Evolutionary conservation across 2,329 filamentous ascomycete species (phyloP).

Genomic region (Botryotinia convoluta): DNA sequence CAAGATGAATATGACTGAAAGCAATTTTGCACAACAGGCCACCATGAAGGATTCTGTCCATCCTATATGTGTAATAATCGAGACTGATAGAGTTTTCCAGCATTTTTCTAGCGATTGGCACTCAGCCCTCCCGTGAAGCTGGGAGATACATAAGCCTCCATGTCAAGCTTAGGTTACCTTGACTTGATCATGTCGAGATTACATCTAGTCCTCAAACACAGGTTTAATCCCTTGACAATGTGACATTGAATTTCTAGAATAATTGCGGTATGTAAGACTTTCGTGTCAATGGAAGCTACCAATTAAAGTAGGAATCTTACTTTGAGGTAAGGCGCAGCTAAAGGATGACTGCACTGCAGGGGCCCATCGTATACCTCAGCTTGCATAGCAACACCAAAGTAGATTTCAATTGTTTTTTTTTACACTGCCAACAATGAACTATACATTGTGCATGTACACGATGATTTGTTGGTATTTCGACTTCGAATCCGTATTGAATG

Average conservation of each 20-base stretch:
- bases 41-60: slow-evolving; percentile 10
- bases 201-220: slow-evolving; percentile 11
- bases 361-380: slow-evolving; percentile 10
- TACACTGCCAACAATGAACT: neutral
- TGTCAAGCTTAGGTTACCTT: slow-evolving; percentile 13
- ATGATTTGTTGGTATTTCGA: slow-evolving; percentile 13
- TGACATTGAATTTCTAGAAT: neutral
- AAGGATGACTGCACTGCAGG: slow-evolving; percentile 22
- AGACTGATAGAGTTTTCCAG: neutral
- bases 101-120: slow-evolving; percentile 17
- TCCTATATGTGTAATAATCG: slow-evolving; percentile 14
- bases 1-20: slow-evolving; percentile 15
- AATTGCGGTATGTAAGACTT: slow-evolving; percentile 12
- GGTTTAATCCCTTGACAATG: slow-evolving; percentile 10
- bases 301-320: slow-evolving; percentile 14
- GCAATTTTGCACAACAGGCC: slow-evolving; percentile 4
- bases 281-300: slow-evolving; percentile 15
- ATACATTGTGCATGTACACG: neutral
- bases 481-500: slow-evolving; percentile 8
- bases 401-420: neutral
- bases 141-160: slow-evolving; percentile 8
- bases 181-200: slow-evolving; percentile 14
- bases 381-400: neutral
- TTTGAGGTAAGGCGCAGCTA: slow-evolving; percentile 18
- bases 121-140: slow-evolving; percentile 9